Conservation (phyloP, 1,139 yeast genomes). For the Candida sp. region DNA sequence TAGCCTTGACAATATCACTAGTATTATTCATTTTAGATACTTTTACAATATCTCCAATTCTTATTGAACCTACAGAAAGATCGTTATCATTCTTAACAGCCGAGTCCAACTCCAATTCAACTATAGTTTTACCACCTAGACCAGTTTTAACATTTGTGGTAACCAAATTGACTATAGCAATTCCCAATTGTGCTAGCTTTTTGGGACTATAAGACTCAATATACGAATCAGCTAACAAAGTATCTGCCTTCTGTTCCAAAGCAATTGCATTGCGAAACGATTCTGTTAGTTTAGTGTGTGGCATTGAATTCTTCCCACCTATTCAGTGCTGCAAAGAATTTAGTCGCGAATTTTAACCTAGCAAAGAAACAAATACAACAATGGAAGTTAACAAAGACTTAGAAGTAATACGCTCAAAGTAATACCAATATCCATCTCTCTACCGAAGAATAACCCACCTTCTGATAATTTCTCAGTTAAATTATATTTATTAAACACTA, state of each 20-base stretch:
- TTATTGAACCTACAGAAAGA: conserved; percentile 55
- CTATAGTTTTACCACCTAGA: conserved; percentile 69
- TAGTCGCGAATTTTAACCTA: too few species aligned
- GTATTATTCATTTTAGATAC: conserved; percentile 33
- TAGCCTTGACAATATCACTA: conserved; percentile 14
- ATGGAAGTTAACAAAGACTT: too few species aligned
- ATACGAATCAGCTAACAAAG: conserved; percentile 48
- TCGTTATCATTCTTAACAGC: conserved; percentile 38
- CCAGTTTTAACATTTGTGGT: conserved; percentile 69
- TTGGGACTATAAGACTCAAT: conserved; percentile 57
- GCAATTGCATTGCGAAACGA: conserved; percentile 50
- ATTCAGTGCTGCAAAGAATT: conserved; percentile 1
- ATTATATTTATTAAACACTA: too few species aligned
- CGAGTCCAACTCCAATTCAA: conserved; percentile 65
- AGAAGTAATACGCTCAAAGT: too few species aligned
- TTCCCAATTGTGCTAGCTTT: conserved; percentile 62
- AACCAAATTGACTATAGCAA: conserved; percentile 68
- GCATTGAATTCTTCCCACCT: conserved; percentile 16
- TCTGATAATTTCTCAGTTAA: too few species aligned
- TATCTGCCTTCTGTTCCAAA: conserved; percentile 59
- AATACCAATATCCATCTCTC: too few species aligned
- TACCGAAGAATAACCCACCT: too few species aligned
- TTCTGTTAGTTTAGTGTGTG: conserved; percentile 15
- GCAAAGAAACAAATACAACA: too few species aligned
- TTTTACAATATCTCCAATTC: conserved; percentile 77